Evolutionary conservation across 202 grass and related monocot genomes (phyloP), one percentile per base, ranked within the genome.

Genomic region (Brachypodium distachyon): DNA sequence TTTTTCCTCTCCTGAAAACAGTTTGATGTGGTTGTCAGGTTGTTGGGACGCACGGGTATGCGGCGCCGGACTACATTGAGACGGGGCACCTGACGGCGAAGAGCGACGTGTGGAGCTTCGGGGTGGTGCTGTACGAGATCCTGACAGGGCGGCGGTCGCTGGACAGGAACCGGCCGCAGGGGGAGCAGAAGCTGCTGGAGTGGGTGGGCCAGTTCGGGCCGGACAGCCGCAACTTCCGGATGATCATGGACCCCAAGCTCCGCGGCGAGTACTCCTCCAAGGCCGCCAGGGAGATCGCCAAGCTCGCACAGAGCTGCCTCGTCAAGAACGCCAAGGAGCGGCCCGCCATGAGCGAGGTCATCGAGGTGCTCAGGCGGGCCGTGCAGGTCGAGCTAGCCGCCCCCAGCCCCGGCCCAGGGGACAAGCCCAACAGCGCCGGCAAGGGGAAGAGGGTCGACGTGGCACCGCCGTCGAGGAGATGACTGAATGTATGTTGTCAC

Each of bases 31-130:
- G 17, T 82, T 19, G 1, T 19, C 77, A 97, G 90, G 88, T 80
- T 3, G 95, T 94, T 11, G 95, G 95, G 32, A 98, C 95, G 6
- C 86, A 98, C 5, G 91, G 95, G 41, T 98, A 98, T 71, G 95
- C 95, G n/a, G 95, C 95, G 4, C 95, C 95, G 11, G 95, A 97
- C 39, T 97, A 97, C 84, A 86, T 97, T 9, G 85, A 90, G 46
- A 88, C 84, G 4, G 93, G 93, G 1, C 92, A 90, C 77, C 78
- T 96, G 67, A 85, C 92, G 6, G 47, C 77, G 25, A 92, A 92
- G 84, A 96, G 92, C 21, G 92, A 96, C 12, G 81, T 96, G 44
- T 96, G 86, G 89, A 87, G 89, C 76, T 96, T 96, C 18, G 92
- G 92, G 10, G 89, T 96, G 69, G 89, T 96, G 73, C 71, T 96